Evolutionary conservation across 306 rosid genomes (phyloP), one percentile per base, ranked within the genome.

Genomic region (Delonix regia): DNA sequence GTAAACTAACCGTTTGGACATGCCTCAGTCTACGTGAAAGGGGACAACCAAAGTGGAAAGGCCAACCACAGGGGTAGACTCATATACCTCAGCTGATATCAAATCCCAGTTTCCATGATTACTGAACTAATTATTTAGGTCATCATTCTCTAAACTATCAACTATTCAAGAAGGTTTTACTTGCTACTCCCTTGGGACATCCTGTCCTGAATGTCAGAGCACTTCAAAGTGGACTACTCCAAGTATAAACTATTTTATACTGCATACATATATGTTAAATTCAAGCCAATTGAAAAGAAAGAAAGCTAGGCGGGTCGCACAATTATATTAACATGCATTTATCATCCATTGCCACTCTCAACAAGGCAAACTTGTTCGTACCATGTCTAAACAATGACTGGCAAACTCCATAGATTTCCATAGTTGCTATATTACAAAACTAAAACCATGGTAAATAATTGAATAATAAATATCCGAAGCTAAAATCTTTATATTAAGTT

Each of bases 391-490:
- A 55, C 61, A 22, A 55, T 9, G 14, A 55, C 7, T 8, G 22
- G 61, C 61, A 21, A 55, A 55, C 9, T 60, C 18, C 21, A 51
- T 16, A 49, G 28, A 28, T 27, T 28, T 28, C 9, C 39, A 18
- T 33, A 0, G 69, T 24, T 70, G 19, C 39, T 51, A 3, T 25
- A 75, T 28, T 28, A 21, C 60, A 65, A 41, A 62, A 49, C 45
- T 2, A n/a, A 78, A 38, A 69, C 9, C 74, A 34, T 3, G 42
- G 42, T 15, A 59, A 49, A 30, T 16, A 68, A 67, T 68, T 41
- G 45, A 53, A 73, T 41, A 76, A 69, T 41, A 61, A 49, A 69
- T 13, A 18, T 64, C 25, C 60, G 28, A 38, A 72, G 51, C 13
- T 3, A 60, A 42, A 28, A 28, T 6, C 28, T 69, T 48, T 22